phyloP scores from a whole-genome alignment of 2,329 filamentous ascomycete species.

The Fusarium fujikuroi region DNA sequence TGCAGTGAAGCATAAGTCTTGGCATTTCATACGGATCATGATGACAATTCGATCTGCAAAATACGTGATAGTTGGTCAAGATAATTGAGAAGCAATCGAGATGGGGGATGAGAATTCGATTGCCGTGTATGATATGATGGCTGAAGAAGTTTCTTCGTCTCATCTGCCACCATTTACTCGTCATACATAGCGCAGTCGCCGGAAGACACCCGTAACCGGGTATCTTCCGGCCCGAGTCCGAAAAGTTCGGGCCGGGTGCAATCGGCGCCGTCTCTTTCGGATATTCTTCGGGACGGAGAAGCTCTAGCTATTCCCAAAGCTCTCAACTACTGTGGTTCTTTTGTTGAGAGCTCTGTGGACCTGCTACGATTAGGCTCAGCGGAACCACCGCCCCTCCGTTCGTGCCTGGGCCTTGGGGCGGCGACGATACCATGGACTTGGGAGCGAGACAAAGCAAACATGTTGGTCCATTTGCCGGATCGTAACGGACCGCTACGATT shows the following conservation, averaged over 20 bases:
- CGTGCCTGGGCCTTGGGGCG: constrained; percentile 13
- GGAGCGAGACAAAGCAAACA: constrained; percentile 8
- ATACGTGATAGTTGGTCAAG: neutral
- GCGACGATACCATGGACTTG: constrained; percentile 18
- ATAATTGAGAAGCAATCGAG: constrained; percentile 16
- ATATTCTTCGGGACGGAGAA: neutral
- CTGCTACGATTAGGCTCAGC: constrained; percentile 4
- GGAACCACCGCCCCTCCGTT: constrained; percentile 13
- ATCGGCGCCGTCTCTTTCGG: constrained; percentile 12
- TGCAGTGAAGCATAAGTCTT: neutral
- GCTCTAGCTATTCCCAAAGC: constrained; percentile 12
- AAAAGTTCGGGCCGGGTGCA: constrained; percentile 2
- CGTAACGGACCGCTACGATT: constrained; percentile 8
- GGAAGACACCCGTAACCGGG: constrained; percentile 2
- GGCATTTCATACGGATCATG: neutral
- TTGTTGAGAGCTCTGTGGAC: constrained; percentile 1
- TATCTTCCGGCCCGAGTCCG: constrained; percentile 9
- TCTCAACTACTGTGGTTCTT: neutral
- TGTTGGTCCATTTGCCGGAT: constrained; percentile 9
- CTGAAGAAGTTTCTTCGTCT: neutral
- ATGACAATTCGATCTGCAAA: constrained; percentile 15
- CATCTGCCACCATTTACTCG: neutral
- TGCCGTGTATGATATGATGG: neutral
- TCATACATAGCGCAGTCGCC: neutral
- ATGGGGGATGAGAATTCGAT: constrained; percentile 11